Conservation (phyloP, 208 protist species). For the Trypanosoma scelopori region DNA sequence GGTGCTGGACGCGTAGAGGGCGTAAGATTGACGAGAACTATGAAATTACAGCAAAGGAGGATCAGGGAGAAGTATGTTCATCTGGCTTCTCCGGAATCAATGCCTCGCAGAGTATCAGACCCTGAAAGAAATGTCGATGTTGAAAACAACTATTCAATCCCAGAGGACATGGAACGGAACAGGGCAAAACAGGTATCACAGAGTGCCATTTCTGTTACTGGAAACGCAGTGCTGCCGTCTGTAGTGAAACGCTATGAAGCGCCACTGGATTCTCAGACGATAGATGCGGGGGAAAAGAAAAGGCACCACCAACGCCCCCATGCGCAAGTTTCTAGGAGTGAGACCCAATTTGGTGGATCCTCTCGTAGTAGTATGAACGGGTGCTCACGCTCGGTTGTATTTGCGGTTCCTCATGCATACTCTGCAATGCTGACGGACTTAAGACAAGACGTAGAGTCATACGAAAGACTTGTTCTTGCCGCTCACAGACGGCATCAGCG, state of each 20-base stretch:
- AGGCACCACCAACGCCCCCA: background rate
- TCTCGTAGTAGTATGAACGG: background rate
- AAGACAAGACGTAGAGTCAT: constrained; percentile 20
- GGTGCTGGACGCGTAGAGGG: constrained; percentile 21
- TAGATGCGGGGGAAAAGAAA: background rate
- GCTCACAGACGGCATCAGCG: constrained; percentile 17
- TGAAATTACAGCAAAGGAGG: constrained; percentile 29
- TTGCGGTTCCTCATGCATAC: constrained; percentile 3
- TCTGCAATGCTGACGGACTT: constrained; percentile 20
- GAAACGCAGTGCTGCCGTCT: background rate
- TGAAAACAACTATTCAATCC: background rate
- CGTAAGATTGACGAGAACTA: constrained; percentile 28
- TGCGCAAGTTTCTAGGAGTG: background rate
- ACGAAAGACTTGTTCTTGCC: constrained; percentile 17
- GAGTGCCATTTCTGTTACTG: background rate
- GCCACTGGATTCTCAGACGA: background rate
- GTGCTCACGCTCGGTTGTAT: background rate
- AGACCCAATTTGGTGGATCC: background rate
- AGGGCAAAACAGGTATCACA: background rate
- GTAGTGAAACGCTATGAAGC: background rate
- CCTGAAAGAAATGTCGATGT: background rate
- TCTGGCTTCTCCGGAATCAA: background rate
- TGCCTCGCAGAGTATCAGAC: background rate
- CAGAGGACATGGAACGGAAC: background rate
- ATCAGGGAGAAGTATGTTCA: constrained; percentile 17